Base-by-base conservation (phyloP, 805 yeast species). In the Kockiozyma suomiensis region DNA sequence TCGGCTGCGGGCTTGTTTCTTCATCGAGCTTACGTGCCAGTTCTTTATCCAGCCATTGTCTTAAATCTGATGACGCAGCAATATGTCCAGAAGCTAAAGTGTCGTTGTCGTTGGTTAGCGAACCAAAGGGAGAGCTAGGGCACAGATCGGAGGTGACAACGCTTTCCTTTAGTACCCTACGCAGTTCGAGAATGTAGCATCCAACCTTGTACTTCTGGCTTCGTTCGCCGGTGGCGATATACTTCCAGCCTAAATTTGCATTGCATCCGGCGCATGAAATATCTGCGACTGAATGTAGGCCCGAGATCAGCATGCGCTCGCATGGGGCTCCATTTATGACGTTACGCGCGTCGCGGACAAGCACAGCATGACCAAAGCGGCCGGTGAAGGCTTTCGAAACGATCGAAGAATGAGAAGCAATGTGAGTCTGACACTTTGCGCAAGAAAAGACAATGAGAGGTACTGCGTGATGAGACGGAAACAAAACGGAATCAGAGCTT, bases 241-340 rank as follows among this genome's bases (percentile, higher is more conserved):
- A 85, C 60, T 79, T 80, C 90, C 90, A 85, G 2, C 89, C 90
- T n/a, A 85, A 70, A 52, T 78, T 70, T 6, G 70, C 69, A 47
- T 73, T 71, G 68, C 90, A 85, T 63, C 78, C 79, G 47, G 76
- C 79, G 66, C 90, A 85, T 21, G 68, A 66, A 30, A 84, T 77
- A 65, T 83, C 85, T 62, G 82, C 78, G 1, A 85, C 85, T 0
- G 75, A 64, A 65, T 83, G 85, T 25, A 68, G 67, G 0, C 89
- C 90, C 0, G 88, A 84, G 33, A 79, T 74, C 86, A 85, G 53
- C 66, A 55, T 62, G 37, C 66, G 53, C 21, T 59, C 65, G 37
- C 25, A 40, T 21, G 64, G 48, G n/a, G 37, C 17, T 28, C 63
- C 63, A 8, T 26, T 19, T 4, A 12, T 23, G 19, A 60, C 38